phyloP scores from a whole-genome alignment of 495 filamentous ascomycete genomes.

The Hapsidospora chrysogenum region DNA sequence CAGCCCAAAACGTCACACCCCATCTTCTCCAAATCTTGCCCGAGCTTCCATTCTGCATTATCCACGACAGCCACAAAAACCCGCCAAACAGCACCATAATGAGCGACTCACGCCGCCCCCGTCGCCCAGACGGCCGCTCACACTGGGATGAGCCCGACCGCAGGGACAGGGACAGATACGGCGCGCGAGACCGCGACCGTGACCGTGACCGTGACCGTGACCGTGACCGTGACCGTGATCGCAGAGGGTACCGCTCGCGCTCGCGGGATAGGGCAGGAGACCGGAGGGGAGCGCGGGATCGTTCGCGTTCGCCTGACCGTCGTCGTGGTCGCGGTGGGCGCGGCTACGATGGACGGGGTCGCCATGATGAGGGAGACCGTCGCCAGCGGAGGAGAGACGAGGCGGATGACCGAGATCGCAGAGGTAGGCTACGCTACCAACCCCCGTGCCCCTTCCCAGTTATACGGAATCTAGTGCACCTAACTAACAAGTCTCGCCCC shows the following conservation, averaged over 20 bases:
- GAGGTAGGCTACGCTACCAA: too few relatives aligned
- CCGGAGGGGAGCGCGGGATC: slow-evolving; percentile 5
- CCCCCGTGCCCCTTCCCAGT: too few relatives aligned
- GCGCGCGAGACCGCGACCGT: slow-evolving; percentile 15
- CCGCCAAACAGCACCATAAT: background rate
- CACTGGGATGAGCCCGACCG: slow-evolving; percentile 22
- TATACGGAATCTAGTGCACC: too few relatives aligned
- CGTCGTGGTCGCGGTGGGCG: slow-evolving; percentile 8
- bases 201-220: slow-evolving; percentile 14
- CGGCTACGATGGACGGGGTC: slow-evolving; percentile 5
- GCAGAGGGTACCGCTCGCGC: slow-evolving; percentile 20
- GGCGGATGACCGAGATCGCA: slow-evolving; percentile 1
- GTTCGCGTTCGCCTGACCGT: background rate
- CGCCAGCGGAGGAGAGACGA: background rate
- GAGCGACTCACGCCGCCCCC: slow-evolving; percentile 9
- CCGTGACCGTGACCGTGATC: slow-evolving; percentile 13
- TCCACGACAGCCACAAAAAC: background rate
- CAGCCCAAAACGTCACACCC: background rate
- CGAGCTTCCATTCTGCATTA: background rate
- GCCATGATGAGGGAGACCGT: slow-evolving; percentile 6
- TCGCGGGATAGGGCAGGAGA: slow-evolving; percentile 20
- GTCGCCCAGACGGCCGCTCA: slow-evolving; percentile 24
- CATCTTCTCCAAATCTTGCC: background rate
- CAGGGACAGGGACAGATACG: slow-evolving; percentile 7
- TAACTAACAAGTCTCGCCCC: too few relatives aligned